phyloP scores from a whole-genome alignment of 495 filamentous ascomycete species.

The Lasiosphaeria miniovina region DNA sequence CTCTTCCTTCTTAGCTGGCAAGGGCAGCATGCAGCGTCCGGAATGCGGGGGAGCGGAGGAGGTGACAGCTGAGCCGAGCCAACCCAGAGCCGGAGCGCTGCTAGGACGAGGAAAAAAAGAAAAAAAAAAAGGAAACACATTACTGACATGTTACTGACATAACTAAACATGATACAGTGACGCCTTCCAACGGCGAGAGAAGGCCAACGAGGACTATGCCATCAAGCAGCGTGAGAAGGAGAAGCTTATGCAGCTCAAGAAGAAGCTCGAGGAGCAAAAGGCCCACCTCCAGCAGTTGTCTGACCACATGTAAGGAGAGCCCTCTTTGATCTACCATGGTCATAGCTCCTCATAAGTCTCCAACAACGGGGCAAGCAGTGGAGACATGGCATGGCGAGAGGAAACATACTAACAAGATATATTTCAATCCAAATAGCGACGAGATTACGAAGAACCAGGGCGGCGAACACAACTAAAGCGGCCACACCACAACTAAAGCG shows the following conservation, averaged over 20 bases:
- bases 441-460: slow-evolving; percentile 65
- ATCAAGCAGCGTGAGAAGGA: slow-evolving; percentile 80
- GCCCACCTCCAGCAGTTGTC: slow-evolving; percentile 79
- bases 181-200: slow-evolving; percentile 85
- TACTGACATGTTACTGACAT: slow-evolving; percentile 4
- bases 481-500: slow-evolving; percentile 19
- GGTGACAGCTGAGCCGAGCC: no score
- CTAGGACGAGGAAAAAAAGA: no score
- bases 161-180: slow-evolving; percentile 53
- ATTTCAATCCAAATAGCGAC: slow-evolving; percentile 45
- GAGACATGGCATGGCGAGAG: neutral
- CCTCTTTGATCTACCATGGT: slow-evolving; percentile 9
- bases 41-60: no score
- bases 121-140: no score
- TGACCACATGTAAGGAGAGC: slow-evolving; percentile 67
- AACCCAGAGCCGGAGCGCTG: no score
- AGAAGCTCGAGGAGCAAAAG: slow-evolving; percentile 76
- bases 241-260: slow-evolving; percentile 73
- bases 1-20: no score
- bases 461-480: slow-evolving; percentile 67
- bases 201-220: slow-evolving; percentile 77
- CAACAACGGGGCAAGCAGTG: neutral
- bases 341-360: neutral
- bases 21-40: no score
- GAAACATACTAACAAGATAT: slow-evolving; percentile 20